A percentile compares a stretch with the other conserved stretches of the same genome.
phyloP scores from a whole-genome alignment of 306 rosid genomes.

The Cyamopsis tetragonoloba region DNA sequence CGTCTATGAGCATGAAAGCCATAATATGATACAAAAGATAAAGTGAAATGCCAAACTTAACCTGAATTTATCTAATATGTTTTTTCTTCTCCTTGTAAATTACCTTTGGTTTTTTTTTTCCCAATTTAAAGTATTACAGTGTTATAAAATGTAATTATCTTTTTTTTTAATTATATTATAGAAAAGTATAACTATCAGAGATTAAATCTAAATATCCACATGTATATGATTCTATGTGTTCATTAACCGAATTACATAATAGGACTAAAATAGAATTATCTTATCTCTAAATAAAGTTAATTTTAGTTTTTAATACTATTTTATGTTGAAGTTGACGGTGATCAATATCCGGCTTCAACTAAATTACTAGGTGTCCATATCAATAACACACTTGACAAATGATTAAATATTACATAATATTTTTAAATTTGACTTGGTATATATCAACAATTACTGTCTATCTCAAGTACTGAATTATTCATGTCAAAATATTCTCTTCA shows the following conservation, averaged over 20 bases:
- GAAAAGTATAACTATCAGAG: no score
- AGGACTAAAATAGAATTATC: no score
- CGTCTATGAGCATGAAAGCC: not conserved
- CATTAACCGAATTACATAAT: no score
- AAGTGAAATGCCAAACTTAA: not conserved
- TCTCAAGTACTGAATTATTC: no score
- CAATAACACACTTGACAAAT: not conserved
- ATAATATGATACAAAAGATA: not conserved
- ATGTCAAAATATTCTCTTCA: no score
- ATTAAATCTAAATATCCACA: no score
- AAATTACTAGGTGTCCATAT: not conserved
- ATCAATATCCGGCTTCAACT: not conserved
- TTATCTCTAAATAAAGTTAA: no score
- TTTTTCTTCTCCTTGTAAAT: not conserved
- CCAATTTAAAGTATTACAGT: not conserved
- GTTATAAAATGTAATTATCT: not conserved
- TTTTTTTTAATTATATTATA: no score
- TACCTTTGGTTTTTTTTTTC: not conserved
- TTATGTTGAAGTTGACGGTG: not conserved
- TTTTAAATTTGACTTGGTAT: not conserved
- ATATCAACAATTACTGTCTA: not conserved
- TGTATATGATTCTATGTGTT: no score
- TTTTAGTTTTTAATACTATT: no score
- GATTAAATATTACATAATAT: not conserved
- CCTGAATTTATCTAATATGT: not conserved